A percentile compares a stretch with the other conserved stretches of the same genome.
These are phyloP conservation scores for Peterozyma toletana DNA, from an alignment of 805 yeast species.

Conservation along the genomic window DNA sequence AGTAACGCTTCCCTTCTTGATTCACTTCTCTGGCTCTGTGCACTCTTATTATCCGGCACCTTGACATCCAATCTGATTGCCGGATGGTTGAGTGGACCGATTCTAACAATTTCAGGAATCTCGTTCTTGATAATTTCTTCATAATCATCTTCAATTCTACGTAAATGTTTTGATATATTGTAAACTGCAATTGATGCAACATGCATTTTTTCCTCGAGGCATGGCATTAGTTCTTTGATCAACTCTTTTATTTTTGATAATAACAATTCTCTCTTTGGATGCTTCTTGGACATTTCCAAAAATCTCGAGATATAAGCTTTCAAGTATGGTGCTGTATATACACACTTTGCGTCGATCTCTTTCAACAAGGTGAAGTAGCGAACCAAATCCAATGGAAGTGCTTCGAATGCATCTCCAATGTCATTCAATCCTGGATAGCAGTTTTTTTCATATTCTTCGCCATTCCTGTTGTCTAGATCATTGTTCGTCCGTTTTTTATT, in stretches of 20 bases:
- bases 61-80: conserved; percentile 68
- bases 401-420: conserved; percentile 83
- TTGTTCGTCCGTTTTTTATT: background rate
- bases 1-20: conserved; percentile 89
- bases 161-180: conserved; percentile 57
- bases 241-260: conserved; percentile 34
- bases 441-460: conserved; percentile 17
- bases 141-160: conserved; percentile 74
- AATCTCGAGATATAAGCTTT: conserved; percentile 45
- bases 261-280: conserved; percentile 29
- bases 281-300: conserved; percentile 27
- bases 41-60: conserved; percentile 46
- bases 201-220: conserved; percentile 95
- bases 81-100: conserved; percentile 82
- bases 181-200: conserved; percentile 90
- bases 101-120: conserved; percentile 70
- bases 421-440: conserved; percentile 85
- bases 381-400: conserved; percentile 76
- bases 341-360: conserved; percentile 94
- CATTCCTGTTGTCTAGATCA: background rate
- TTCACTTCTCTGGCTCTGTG: conserved; percentile 75
- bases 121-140: conserved; percentile 69
- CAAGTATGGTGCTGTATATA: conserved; percentile 62
- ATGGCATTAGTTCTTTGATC: conserved; percentile 73
- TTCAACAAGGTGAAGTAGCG: conserved; percentile 81